These are phyloP conservation scores for Thraustochytrium sp. DNA, from an alignment of 352 stramenopile genomes.

Conservation along the genomic window DNA sequence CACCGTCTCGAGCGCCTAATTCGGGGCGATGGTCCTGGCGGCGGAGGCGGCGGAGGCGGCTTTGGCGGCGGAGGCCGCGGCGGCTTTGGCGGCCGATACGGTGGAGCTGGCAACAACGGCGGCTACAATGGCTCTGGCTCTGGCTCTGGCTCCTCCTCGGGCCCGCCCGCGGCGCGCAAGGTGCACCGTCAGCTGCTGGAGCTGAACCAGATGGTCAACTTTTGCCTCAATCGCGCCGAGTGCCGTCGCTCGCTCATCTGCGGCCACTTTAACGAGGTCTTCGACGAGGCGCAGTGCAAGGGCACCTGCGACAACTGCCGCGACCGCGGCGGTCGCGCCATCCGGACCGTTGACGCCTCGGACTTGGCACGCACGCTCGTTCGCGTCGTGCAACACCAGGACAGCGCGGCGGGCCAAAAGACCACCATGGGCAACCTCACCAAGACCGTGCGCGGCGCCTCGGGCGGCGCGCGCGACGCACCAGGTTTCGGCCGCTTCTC, in stretches of 20 bases:
- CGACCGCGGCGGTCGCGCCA: not conserved
- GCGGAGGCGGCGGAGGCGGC: not conserved
- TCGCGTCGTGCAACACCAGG: not conserved
- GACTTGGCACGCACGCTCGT: not conserved
- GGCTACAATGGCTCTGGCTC: no score
- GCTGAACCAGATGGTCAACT: conserved; percentile 1
- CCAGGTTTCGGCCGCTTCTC: not conserved
- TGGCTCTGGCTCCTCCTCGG: not conserved
- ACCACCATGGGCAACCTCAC: not conserved
- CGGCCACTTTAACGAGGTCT: conserved; percentile 28
- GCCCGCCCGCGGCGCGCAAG: not conserved
- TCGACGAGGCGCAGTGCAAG: conserved; percentile 55
- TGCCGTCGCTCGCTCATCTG: conserved; percentile 31
- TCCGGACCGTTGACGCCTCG: not conserved
- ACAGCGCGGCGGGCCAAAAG: not conserved
- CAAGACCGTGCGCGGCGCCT: not conserved
- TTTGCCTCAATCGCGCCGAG: conserved; percentile 20
- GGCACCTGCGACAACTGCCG: conserved; percentile 81
- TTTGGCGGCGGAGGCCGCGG: not conserved
- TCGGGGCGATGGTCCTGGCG: not conserved
- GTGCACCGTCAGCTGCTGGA: conserved; percentile 34
- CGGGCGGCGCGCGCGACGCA: not conserved
- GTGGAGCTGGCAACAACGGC: not conserved
- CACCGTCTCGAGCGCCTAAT: conserved; percentile 39
- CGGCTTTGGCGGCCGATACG: not conserved